phyloP scores from a whole-genome alignment of 192 early-diverging fungal genomes.

The Coemansia sp. region DNA sequence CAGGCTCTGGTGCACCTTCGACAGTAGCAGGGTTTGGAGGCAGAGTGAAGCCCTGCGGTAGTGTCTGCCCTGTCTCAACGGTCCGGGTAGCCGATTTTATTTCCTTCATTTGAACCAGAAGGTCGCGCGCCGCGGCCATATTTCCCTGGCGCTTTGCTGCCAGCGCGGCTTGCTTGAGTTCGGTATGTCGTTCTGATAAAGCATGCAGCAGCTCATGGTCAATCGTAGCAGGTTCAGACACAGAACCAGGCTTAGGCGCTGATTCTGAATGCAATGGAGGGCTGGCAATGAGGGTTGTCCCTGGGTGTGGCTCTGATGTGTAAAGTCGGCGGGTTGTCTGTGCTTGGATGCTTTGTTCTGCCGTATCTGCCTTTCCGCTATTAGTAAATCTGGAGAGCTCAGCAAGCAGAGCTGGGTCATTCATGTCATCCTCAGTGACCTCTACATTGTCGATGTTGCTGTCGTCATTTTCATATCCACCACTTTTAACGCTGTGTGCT shows the following conservation, averaged over 20 bases:
- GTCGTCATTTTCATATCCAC: slow-evolving; percentile 11
- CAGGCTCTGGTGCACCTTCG: neutral
- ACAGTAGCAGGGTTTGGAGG: neutral
- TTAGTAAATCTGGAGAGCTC: slow-evolving; percentile 22
- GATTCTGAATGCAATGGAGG: neutral
- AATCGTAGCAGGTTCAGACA: neutral
- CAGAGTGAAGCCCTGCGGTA: slow-evolving; percentile 6
- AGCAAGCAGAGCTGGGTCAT: slow-evolving; percentile 34
- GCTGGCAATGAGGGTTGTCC: neutral
- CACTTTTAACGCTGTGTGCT: slow-evolving; percentile 6
- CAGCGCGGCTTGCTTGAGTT: slow-evolving; percentile 31
- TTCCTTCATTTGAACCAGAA: slow-evolving; percentile 35
- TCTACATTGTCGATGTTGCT: slow-evolving; percentile 15
- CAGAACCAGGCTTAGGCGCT: neutral
- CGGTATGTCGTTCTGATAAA: neutral
- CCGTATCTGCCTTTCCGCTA: neutral
- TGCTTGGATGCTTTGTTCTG: neutral
- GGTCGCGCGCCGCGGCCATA: slow-evolving; percentile 25
- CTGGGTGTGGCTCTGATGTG: neutral
- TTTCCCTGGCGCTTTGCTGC: slow-evolving; percentile 29
- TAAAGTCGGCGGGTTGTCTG: neutral
- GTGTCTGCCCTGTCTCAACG: slow-evolving; percentile 4
- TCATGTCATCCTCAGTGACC: slow-evolving; percentile 47
- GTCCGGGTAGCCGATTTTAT: slow-evolving; percentile 15
- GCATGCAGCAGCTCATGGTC: neutral